phyloP scores from a whole-genome alignment of 371 early-diverging fungal species.

The Mortierella sp. region DNA sequence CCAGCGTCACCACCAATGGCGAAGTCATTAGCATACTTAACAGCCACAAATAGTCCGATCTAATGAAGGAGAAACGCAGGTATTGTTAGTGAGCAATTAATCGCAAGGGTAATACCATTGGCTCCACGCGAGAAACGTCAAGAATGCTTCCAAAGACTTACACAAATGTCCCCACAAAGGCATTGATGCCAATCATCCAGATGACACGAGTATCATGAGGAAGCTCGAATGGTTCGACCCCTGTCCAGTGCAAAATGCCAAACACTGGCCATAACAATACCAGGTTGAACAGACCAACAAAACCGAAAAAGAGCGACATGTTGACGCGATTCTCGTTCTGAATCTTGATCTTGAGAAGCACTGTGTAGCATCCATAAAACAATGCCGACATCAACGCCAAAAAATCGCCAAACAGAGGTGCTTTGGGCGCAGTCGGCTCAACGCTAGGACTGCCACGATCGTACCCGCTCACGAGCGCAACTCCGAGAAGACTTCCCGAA shows the following conservation, averaged over 20 bases:
- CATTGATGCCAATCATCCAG: conserved; percentile 78
- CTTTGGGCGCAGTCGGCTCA: conserved; percentile 32
- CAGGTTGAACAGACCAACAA: conserved; percentile 84
- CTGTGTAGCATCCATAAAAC: conserved; percentile 87
- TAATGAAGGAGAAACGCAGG: conserved; percentile 18
- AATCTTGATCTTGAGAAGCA: conserved; percentile 78
- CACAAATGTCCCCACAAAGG: conserved; percentile 85
- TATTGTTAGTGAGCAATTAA: not conserved
- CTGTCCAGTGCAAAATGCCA: conserved; percentile 72
- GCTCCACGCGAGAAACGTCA: not conserved
- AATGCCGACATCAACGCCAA: conserved; percentile 81
- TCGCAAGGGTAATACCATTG: not conserved
- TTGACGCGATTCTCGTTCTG: conserved; percentile 80
- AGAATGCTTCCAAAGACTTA: conserved; percentile 29
- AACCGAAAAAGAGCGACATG: conserved; percentile 87
- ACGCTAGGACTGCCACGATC: conserved; percentile 38
- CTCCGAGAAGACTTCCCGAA: conserved; percentile 61
- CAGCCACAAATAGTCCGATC: conserved; percentile 87
- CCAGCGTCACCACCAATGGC: conserved; percentile 85
- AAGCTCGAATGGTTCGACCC: conserved; percentile 79
- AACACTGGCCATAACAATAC: conserved; percentile 81
- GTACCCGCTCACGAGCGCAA: conserved; percentile 43
- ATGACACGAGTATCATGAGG: conserved; percentile 70
- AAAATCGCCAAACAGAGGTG: conserved; percentile 75
- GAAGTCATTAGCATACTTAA: conserved; percentile 86